A percentile compares a stretch with the other conserved stretches of the same genome.
phyloP scores from a whole-genome alignment of 1,284 basidiomycete genomes.

The Gymnopus androsaceus region DNA sequence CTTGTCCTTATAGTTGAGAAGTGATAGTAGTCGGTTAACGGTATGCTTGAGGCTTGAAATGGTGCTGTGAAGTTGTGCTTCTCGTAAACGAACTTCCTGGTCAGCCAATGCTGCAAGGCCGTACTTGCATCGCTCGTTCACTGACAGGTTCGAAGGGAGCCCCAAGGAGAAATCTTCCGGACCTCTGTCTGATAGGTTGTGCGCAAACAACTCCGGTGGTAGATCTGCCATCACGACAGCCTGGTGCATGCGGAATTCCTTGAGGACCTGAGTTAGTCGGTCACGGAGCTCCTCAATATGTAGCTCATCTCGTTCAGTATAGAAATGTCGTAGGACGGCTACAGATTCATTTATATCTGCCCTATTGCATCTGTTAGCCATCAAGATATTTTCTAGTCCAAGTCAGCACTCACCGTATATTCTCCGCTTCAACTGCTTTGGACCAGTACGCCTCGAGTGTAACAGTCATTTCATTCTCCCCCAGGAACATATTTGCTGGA shows the following conservation, averaged over 20 bases:
- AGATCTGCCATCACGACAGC: background rate
- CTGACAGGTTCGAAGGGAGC: conserved; percentile 2
- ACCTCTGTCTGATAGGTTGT: background rate
- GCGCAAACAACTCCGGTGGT: too few relatives aligned
- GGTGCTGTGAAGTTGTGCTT: background rate
- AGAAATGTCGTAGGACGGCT: background rate
- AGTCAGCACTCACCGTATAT: background rate
- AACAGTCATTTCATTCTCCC: background rate
- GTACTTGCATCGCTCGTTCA: background rate
- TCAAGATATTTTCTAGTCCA: background rate
- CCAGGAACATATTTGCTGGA: background rate
- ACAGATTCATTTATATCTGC: background rate
- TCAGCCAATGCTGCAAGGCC: background rate
- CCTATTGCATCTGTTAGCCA: background rate
- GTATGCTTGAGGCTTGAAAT: background rate
- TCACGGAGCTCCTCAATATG: background rate
- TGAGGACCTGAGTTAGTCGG: background rate
- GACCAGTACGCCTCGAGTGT: background rate
- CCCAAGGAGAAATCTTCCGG: background rate
- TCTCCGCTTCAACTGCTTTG: background rate
- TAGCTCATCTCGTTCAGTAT: background rate
- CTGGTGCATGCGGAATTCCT: background rate
- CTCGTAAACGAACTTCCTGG: background rate
- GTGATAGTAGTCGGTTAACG: background rate
- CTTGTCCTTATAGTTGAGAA: background rate